phyloP scores from a whole-genome alignment of 2,329 filamentous ascomycete species.

The Cordyceps cicadae region DNA sequence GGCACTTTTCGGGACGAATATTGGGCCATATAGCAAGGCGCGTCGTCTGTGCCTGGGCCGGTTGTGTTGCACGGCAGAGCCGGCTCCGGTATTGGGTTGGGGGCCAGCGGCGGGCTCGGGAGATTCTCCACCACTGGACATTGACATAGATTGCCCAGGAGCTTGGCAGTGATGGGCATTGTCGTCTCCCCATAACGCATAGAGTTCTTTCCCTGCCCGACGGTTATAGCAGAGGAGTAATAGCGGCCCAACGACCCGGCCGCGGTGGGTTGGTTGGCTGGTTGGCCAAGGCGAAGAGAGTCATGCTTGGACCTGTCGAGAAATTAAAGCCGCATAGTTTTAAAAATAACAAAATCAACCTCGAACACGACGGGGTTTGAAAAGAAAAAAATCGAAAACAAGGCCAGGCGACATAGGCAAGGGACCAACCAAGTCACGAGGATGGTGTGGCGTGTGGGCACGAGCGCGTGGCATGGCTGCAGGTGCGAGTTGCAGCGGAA shows the following conservation, averaged over 20 bases:
- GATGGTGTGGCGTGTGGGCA: conserved; percentile 2
- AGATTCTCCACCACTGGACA: background rate
- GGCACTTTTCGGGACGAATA: background rate
- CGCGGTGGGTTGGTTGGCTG: background rate
- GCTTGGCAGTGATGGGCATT: background rate
- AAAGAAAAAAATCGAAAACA: background rate
- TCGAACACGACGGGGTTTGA: background rate
- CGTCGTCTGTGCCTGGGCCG: background rate
- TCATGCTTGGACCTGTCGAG: background rate
- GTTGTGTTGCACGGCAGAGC: background rate
- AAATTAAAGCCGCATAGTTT: background rate
- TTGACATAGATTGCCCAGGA: background rate
- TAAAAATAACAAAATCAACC: background rate
- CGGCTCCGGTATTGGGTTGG: background rate
- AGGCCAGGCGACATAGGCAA: conserved; percentile 2
- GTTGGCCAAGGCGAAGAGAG: background rate
- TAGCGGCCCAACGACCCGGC: background rate
- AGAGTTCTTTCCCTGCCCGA: background rate
- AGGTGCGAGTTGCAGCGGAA: conserved; percentile 3
- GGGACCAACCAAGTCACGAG: conserved; percentile 10
- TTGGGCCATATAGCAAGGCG: background rate
- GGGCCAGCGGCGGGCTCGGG: background rate
- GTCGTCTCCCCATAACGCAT: background rate
- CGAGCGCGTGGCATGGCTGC: background rate
- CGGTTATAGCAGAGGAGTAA: background rate